A percentile compares a stretch with the other conserved stretches of the same genome.
These are phyloP conservation scores for Epichloe elymi DNA, from an alignment of 2,329 filamentous ascomycete genomes.

Conservation along the genomic window DNA sequence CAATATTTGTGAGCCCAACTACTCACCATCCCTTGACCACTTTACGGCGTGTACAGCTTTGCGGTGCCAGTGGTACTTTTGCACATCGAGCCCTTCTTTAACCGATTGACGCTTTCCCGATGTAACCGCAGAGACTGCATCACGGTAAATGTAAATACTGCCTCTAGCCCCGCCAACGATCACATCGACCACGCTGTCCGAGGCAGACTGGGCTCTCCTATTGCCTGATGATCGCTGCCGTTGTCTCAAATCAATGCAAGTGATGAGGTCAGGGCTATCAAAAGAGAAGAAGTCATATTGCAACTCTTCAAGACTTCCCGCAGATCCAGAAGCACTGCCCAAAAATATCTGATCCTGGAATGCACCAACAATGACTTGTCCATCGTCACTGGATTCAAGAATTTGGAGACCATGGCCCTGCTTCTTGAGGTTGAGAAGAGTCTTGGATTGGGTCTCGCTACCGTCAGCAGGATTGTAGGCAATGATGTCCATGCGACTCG, in stretches of 20 bases:
- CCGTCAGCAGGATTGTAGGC: slow-evolving; percentile 29
- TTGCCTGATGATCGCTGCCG: slow-evolving; percentile 11
- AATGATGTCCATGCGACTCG: slow-evolving; percentile 24
- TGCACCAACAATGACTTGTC: slow-evolving; percentile 39
- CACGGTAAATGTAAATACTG: slow-evolving; percentile 68
- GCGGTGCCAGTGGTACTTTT: slow-evolving; percentile 84
- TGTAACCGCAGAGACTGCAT: slow-evolving; percentile 49
- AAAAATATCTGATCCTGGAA: slow-evolving; percentile 25
- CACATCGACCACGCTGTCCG: slow-evolving; percentile 47
- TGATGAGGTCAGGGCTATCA: slow-evolving; percentile 49
- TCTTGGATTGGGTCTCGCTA: slow-evolving; percentile 18
- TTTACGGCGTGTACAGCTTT: slow-evolving; percentile 71
- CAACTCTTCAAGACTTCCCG: slow-evolving; percentile 14
- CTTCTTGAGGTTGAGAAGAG: slow-evolving; percentile 24
- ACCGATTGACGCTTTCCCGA: slow-evolving; percentile 24
- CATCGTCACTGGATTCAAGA: slow-evolving; percentile 38
- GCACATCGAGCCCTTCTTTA: slow-evolving; percentile 39
- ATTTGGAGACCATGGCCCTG: slow-evolving; percentile 22
- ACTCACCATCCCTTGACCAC: slow-evolving; percentile 78
- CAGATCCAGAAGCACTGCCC: slow-evolving; percentile 13
- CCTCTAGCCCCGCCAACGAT: slow-evolving; percentile 67
- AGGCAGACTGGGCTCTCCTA: slow-evolving; percentile 15
- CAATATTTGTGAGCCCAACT: background rate
- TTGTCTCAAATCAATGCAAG: slow-evolving; percentile 50
- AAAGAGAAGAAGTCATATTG: slow-evolving; percentile 45